These are phyloP conservation scores for Teunomyces cretensis DNA, from an alignment of 805 yeast species.

Conservation along the genomic window DNA sequence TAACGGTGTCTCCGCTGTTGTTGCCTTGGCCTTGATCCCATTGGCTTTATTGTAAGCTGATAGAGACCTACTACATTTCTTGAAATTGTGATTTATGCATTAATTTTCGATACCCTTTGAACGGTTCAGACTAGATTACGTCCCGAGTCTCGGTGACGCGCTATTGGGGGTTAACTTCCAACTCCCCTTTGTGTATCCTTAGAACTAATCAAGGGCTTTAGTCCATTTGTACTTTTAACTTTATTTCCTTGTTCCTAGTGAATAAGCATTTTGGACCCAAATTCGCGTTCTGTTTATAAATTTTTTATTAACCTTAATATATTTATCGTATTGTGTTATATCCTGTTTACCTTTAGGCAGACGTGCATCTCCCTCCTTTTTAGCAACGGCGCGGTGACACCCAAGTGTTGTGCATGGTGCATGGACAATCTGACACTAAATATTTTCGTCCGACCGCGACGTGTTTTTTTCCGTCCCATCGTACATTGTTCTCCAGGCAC, in stretches of 20 bases:
- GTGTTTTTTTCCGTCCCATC: no score
- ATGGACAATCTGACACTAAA: no score
- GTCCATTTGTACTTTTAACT: constrained; percentile 14
- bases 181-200: not conserved
- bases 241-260: constrained; percentile 13
- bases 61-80: no score
- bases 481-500: no score
- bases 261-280: not conserved
- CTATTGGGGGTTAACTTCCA: not conserved
- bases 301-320: not conserved
- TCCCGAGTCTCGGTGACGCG: not conserved
- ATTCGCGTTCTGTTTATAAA: not conserved
- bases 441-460: no score
- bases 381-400: no score
- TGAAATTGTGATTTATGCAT: no score
- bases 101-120: not conserved
- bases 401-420: no score
- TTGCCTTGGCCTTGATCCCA: constrained; percentile 30
- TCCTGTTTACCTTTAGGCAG: not conserved
- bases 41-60: constrained; percentile 17
- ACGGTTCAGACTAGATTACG: not conserved
- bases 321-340: not conserved
- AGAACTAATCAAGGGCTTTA: not conserved
- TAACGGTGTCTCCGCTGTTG: constrained; percentile 17
- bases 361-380: no score